Percentiles rank a stretch among this genome's conserved stretches.
Evolutionary conservation across 495 filamentous ascomycete species (phyloP).

Genomic region (Hypoxylon fragiforme): DNA sequence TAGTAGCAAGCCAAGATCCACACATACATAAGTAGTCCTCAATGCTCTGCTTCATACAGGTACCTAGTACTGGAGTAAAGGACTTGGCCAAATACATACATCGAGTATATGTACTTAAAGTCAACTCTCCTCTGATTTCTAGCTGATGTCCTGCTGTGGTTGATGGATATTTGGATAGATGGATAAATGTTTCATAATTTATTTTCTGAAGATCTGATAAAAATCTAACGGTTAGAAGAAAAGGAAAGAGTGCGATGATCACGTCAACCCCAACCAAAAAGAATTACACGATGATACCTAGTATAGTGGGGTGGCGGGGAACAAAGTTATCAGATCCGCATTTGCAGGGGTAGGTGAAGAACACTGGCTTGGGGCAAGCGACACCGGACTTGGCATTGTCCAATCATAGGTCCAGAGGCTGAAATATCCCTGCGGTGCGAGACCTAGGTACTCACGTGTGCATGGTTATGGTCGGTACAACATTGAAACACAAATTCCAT

Average conservation of each 20-base stretch:
- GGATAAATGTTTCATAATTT: background rate
- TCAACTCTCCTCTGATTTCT: background rate
- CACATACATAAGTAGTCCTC: background rate
- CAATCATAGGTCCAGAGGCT: constrained; percentile 9
- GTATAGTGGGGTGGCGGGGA: constrained; percentile 19
- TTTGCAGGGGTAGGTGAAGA: constrained; percentile 15
- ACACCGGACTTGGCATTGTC: constrained; percentile 18
- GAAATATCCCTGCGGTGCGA: background rate
- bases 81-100: no score
- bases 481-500: no score
- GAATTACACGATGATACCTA: background rate
- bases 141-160: background rate
- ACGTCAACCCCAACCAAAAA: constrained; percentile 14
- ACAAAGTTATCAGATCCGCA: constrained; percentile 39
- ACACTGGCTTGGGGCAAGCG: no score
- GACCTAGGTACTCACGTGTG: constrained; percentile 1
- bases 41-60: constrained; percentile 10
- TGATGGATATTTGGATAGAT: no score
- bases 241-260: constrained; percentile 22
- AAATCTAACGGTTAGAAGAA: background rate
- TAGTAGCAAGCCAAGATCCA: background rate
- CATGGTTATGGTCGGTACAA: no score
- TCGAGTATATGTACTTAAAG: no score
- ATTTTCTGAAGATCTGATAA: constrained; percentile 26
- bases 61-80: no score